A percentile compares a stretch with the other conserved stretches of the same genome.
Evolutionary conservation across 179 eudicot genomes (phyloP).

Genomic region (Silene vulgaris): DNA sequence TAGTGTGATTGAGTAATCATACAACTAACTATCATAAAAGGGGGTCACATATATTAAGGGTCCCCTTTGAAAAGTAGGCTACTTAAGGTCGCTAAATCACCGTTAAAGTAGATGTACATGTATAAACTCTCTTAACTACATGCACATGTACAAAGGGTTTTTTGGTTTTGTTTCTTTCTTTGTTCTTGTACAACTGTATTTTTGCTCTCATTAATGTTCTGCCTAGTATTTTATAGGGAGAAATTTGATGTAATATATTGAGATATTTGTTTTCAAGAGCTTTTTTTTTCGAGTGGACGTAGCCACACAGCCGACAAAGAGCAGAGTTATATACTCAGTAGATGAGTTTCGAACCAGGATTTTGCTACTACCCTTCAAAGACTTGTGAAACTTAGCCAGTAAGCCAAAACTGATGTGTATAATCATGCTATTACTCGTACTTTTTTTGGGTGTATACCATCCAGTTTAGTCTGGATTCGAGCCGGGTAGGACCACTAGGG

Average conservation of each 20-base stretch:
- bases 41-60: conserved; percentile 39
- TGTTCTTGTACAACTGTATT: conserved; percentile 21
- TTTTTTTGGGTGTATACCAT: too few relatives aligned
- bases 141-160: conserved; percentile 12
- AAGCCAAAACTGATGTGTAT: too few relatives aligned
- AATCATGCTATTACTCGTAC: too few relatives aligned
- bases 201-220: conserved; percentile 25
- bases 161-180: not conserved
- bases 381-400: too few relatives aligned
- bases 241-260: not conserved
- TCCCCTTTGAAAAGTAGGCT: conserved; percentile 21
- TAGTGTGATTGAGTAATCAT: not conserved
- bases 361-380: not conserved
- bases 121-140: conserved; percentile 17
- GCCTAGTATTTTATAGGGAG: not conserved
- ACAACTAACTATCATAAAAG: conserved; percentile 33
- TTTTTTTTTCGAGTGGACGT: not conserved
- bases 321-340: not conserved
- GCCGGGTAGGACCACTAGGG: not conserved
- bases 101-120: conserved; percentile 22
- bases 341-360: not conserved
- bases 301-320: not conserved
- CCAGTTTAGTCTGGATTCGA: too few relatives aligned
- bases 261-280: not conserved
- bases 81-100: conserved; percentile 12